Conservation (phyloP, 495 filamentous ascomycete species). For the Podospora tetraspora region DNA sequence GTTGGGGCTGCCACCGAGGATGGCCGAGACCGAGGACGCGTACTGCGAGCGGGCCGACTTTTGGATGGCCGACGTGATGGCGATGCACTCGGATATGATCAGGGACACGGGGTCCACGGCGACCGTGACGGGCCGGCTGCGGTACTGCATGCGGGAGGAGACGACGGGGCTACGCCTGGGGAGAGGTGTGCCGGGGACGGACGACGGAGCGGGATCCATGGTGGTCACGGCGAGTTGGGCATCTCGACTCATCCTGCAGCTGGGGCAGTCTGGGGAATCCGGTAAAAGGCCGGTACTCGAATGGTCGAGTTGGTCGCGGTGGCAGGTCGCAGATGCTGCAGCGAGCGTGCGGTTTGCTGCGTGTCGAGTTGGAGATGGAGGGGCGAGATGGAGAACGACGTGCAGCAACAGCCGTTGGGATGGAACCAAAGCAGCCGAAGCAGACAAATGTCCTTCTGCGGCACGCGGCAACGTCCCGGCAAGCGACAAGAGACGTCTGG, state of each 20-base stretch:
- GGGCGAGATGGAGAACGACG: background rate
- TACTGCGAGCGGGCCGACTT: slow-evolving; percentile 96
- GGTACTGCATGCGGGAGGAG: slow-evolving; percentile 42
- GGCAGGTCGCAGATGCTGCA: background rate
- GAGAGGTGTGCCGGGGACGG: slow-evolving; percentile 19
- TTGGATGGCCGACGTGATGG: slow-evolving; percentile 95
- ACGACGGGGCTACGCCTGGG: slow-evolving; percentile 17
- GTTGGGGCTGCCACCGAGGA: slow-evolving; percentile 73
- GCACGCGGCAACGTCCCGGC: background rate
- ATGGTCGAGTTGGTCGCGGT: background rate
- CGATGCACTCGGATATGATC: slow-evolving; percentile 98
- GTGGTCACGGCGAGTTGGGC: slow-evolving; percentile 26
- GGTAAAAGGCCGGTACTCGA: slow-evolving; percentile 15
- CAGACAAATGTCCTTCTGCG: slow-evolving; percentile 14
- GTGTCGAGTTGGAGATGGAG: background rate
- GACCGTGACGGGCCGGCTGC: slow-evolving; percentile 57
- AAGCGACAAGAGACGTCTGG: background rate
- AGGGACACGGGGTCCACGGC: slow-evolving; percentile 91
- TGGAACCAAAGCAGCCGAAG: background rate
- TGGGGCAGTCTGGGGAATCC: slow-evolving; percentile 26
- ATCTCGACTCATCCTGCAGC: slow-evolving; percentile 43
- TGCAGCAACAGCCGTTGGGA: background rate
- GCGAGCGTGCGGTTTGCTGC: background rate
- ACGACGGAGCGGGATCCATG: slow-evolving; percentile 34
- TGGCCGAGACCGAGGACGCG: slow-evolving; percentile 93